phyloP scores from a whole-genome alignment of 2,329 filamentous ascomycete genomes.

The Thielaviopsis euricoi region DNA sequence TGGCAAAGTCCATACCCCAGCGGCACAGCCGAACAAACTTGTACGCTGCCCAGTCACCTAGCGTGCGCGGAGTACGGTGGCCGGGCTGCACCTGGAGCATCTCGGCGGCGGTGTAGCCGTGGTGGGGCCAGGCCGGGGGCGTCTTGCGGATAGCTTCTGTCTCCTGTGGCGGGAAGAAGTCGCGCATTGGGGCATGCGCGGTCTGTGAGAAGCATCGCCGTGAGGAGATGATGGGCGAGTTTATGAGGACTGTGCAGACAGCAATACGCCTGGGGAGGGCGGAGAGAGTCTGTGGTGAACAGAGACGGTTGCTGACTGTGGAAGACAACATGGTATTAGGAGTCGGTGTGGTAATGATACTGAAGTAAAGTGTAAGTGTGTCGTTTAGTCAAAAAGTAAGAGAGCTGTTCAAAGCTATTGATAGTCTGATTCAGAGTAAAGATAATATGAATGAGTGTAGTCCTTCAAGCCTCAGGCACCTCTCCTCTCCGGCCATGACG shows the following conservation, averaged over 20 bases:
- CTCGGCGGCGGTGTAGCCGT: conserved; percentile 60
- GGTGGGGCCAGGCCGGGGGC: conserved; percentile 52
- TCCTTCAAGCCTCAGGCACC: too few species aligned
- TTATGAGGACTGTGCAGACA: neutral
- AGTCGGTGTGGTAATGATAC: neutral
- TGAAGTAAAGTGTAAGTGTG: neutral
- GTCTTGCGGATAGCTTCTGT: conserved; percentile 46
- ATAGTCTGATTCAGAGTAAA: too few species aligned
- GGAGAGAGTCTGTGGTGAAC: neutral
- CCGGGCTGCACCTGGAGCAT: conserved; percentile 60
- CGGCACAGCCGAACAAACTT: conserved; percentile 59
- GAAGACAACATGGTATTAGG: conserved; percentile 6
- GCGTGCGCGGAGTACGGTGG: conserved; percentile 56
- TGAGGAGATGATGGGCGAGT: conserved; percentile 15
- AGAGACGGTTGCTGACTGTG: conserved; percentile 3
- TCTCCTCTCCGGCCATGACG: too few species aligned
- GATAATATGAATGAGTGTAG: too few species aligned
- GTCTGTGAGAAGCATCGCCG: conserved; percentile 34
- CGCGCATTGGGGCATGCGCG: conserved; percentile 27
- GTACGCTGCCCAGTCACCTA: conserved; percentile 66
- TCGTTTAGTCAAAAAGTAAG: too few species aligned
- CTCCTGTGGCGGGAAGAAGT: conserved; percentile 46
- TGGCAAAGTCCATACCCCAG: conserved; percentile 66
- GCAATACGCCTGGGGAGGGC: neutral
- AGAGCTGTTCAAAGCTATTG: too few species aligned